Percentiles rank a stretch among this genome's conserved stretches.
These are phyloP conservation scores for Pisolithus marmoratus DNA, from an alignment of 768 basidiomycete species.

Conservation along the genomic window DNA sequence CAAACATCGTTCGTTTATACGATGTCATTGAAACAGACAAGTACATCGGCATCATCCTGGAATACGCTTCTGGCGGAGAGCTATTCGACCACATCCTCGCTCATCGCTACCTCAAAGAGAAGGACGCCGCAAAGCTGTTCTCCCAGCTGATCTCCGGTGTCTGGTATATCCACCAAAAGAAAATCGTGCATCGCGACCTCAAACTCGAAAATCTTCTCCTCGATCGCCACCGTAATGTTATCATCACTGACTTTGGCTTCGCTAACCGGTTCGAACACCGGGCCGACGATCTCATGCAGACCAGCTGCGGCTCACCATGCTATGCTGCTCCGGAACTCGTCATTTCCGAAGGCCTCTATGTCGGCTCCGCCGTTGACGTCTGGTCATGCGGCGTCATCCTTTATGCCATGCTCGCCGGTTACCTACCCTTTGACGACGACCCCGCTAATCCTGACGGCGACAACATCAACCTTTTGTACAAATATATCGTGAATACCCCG, in stretches of 20 bases:
- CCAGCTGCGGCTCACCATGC: constrained; percentile 94
- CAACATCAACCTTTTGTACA: constrained; percentile 98
- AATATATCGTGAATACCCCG: constrained; percentile 96
- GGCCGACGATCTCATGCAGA: constrained; percentile 95
- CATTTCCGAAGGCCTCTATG: constrained; percentile 94
- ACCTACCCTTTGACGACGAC: constrained; percentile 99
- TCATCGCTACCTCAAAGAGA: constrained; percentile 92
- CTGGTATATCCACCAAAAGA: constrained; percentile 98
- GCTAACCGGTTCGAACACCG: constrained; percentile 96
- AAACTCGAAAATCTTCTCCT: constrained; percentile 98
- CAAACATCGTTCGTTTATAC: constrained; percentile 96
- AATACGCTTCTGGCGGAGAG: constrained; percentile 97
- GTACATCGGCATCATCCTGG: constrained; percentile 98
- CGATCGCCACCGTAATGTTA: constrained; percentile 95
- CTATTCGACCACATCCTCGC: constrained; percentile 99
- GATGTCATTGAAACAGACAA: constrained; percentile 99
- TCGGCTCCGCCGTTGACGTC: constrained; percentile 96
- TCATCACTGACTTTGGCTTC: constrained; percentile 99
- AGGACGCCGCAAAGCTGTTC: constrained; percentile 92
- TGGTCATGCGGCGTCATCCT: constrained; percentile 96
- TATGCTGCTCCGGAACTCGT: constrained; percentile 98
- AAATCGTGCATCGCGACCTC: constrained; percentile 98
- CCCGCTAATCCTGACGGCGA: constrained; percentile 98
- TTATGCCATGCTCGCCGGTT: constrained; percentile 95
- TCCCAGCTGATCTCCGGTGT: constrained; percentile 98